Percentiles rank a stretch among this genome's conserved stretches.
These are phyloP conservation scores for Lactarius indigo DNA, from an alignment of 768 basidiomycete genomes.

Conservation along the genomic window DNA sequence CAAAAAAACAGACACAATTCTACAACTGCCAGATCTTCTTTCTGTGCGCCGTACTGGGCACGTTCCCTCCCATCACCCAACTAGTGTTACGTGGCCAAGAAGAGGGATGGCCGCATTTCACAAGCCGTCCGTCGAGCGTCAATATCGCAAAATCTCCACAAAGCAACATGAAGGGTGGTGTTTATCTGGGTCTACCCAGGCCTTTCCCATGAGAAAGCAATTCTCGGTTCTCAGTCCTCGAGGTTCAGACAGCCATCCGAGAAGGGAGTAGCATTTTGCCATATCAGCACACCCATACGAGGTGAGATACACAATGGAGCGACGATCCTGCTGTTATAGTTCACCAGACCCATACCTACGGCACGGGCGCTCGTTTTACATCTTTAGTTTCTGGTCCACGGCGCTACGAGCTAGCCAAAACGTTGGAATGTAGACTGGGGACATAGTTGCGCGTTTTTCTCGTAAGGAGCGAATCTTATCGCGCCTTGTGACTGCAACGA, in stretches of 20 bases:
- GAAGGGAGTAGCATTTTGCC: neutral
- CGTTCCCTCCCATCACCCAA: neutral
- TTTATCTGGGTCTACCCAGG: neutral
- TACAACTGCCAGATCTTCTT: neutral
- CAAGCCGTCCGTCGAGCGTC: neutral
- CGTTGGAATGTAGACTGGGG: neutral
- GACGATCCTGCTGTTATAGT: neutral
- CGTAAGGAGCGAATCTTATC: neutral
- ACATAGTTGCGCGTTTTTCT: neutral
- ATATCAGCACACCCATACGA: neutral
- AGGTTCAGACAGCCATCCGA: neutral
- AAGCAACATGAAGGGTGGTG: no score
- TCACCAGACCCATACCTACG: neutral
- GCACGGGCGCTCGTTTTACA: neutral
- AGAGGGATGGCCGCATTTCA: neutral
- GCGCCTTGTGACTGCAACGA: constrained; percentile 1
- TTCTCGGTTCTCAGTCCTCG: neutral
- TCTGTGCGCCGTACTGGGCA: neutral
- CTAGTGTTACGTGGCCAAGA: neutral
- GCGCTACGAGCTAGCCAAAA: neutral
- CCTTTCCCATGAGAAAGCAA: neutral
- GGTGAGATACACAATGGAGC: neutral
- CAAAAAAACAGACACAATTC: neutral
- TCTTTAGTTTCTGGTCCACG: neutral
- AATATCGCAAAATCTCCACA: neutral